Percentiles rank a stretch among this genome's conserved stretches.
Evolutionary conservation across 1,139 yeast species (phyloP).

Genomic region (Scheffersomyces illinoinensis): DNA sequence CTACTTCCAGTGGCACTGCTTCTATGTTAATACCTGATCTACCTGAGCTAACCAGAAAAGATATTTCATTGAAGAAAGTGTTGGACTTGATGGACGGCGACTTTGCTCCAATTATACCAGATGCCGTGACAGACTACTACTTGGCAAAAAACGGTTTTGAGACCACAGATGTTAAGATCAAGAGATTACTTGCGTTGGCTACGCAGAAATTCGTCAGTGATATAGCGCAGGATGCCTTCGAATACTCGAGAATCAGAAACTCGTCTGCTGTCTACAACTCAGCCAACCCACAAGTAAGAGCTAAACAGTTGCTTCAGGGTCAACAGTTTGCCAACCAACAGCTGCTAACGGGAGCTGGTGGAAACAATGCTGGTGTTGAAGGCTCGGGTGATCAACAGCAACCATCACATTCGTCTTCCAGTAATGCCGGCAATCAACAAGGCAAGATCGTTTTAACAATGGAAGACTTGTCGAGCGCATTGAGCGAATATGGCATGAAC

Average conservation of each 20-base stretch:
- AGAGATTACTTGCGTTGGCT: conserved; percentile 85
- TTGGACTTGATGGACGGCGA: conserved; percentile 84
- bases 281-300: conserved; percentile 83
- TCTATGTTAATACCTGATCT: conserved; percentile 44
- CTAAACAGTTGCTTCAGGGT: conserved; percentile 74
- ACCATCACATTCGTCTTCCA: conserved; percentile 29
- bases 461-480: conserved; percentile 86
- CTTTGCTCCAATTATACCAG: conserved; percentile 95
- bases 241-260: conserved; percentile 86
- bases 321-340: conserved; percentile 56
- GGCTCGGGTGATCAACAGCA: conserved; percentile 36
- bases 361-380: conserved; percentile 39
- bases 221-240: conserved; percentile 95
- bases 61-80: conserved; percentile 83
- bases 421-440: conserved; percentile 58
- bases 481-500: conserved; percentile 91
- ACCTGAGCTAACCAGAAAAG: conserved; percentile 78
- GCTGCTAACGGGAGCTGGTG: conserved; percentile 37
- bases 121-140: conserved; percentile 95
- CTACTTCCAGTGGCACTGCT: conserved; percentile 1
- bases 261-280: conserved; percentile 81
- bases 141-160: conserved; percentile 87
- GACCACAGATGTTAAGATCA: conserved; percentile 75
- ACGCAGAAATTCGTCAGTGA: conserved; percentile 95
- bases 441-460: conserved; percentile 81